phyloP scores from a whole-genome alignment of 129 eudicot genomes.

The Chrysanthemum lavandulifolium region DNA sequence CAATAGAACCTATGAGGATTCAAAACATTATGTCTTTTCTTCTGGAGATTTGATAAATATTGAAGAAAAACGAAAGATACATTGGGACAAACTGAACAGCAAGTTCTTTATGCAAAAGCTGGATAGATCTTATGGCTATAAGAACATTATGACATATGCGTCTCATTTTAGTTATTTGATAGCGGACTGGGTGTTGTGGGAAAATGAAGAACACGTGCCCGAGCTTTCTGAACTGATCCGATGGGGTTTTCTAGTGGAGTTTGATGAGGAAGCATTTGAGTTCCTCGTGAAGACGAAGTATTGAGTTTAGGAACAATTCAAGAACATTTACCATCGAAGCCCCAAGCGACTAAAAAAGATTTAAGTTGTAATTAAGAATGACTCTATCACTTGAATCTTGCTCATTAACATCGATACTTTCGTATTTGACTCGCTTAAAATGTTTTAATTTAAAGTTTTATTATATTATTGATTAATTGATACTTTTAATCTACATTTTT shows the following conservation, averaged over 20 bases:
- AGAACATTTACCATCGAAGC: no score
- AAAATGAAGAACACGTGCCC: constrained; percentile 39
- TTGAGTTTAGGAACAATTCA: neutral
- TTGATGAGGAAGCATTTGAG: constrained; percentile 52
- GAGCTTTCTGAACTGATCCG: constrained; percentile 45
- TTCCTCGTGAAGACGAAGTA: constrained; percentile 50
- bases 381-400: no score
- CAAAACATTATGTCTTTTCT: constrained; percentile 26
- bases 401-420: no score
- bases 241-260: constrained; percentile 51
- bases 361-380: no score
- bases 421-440: no score
- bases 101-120: constrained; percentile 40
- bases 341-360: no score
- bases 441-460: no score
- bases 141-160: constrained; percentile 38
- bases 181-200: constrained; percentile 57
- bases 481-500: no score
- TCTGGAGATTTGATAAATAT: constrained; percentile 30
- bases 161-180: constrained; percentile 40
- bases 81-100: constrained; percentile 51
- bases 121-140: constrained; percentile 23
- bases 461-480: no score
- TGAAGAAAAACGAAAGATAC: constrained; percentile 32
- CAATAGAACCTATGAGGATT: constrained; percentile 29